Conservation (phyloP, 1,139 yeast genomes). For the Candida sojae region DNA sequence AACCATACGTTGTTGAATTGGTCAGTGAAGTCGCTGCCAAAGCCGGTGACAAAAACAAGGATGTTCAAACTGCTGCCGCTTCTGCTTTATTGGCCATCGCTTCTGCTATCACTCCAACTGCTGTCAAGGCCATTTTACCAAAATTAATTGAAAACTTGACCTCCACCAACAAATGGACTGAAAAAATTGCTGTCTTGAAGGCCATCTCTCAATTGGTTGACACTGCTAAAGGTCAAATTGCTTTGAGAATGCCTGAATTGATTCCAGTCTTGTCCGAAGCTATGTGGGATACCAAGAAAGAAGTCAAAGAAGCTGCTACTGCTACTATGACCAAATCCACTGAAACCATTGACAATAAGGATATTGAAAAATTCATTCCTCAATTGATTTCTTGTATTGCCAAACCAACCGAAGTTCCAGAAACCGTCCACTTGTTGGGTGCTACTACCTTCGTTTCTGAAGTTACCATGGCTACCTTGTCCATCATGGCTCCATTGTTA, state of each 20-base stretch:
- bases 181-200: slow-evolving; percentile 88
- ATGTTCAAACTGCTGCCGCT: slow-evolving; percentile 67
- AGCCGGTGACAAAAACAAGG: slow-evolving; percentile 89
- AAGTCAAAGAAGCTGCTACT: slow-evolving; percentile 95
- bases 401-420: slow-evolving; percentile 95
- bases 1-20: slow-evolving; percentile 86
- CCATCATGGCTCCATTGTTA: slow-evolving; percentile 98
- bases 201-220: slow-evolving; percentile 88
- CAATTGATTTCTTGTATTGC: slow-evolving; percentile 96
- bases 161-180: slow-evolving; percentile 93
- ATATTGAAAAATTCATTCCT: slow-evolving; percentile 98
- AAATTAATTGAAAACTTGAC: slow-evolving; percentile 68
- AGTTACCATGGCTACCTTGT: slow-evolving; percentile 98
- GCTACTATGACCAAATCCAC: slow-evolving; percentile 95
- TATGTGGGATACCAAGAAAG: slow-evolving; percentile 99
- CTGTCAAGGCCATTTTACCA: slow-evolving; percentile 90
- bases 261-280: slow-evolving; percentile 98
- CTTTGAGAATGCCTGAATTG: slow-evolving; percentile 98
- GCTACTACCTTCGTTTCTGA: slow-evolving; percentile 99
- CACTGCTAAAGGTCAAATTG: slow-evolving; percentile 92
- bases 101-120: slow-evolving; percentile 83
- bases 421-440: slow-evolving; percentile 98
- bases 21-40: slow-evolving; percentile 69
- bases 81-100: slow-evolving; percentile 78
- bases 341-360: slow-evolving; percentile 98